Conservation (phyloP, 2,329 filamentous ascomycete species). For the Penicillium occitanis region DNA sequence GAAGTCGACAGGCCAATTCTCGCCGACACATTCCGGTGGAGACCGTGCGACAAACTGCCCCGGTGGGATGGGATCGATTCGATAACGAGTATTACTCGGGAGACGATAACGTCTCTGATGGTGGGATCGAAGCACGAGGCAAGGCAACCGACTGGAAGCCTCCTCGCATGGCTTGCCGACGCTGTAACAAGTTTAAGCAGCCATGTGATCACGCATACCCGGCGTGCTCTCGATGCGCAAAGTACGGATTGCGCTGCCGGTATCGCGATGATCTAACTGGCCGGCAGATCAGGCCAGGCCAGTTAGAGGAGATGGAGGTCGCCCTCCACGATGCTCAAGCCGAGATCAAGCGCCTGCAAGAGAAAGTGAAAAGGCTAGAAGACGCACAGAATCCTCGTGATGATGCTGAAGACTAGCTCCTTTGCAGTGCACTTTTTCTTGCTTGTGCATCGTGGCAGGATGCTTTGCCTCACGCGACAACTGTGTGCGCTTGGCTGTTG, state of each 20-base stretch:
- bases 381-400: neutral
- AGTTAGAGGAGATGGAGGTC: slow-evolving; percentile 14
- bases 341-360: neutral
- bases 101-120: slow-evolving; percentile 16
- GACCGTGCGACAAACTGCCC: slow-evolving; percentile 1
- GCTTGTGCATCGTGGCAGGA: neutral
- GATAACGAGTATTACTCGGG: slow-evolving; percentile 15
- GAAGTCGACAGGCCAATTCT: neutral
- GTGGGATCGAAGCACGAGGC: neutral
- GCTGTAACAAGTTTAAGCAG: slow-evolving; percentile 15
- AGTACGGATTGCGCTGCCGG: neutral
- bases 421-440: neutral
- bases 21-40: neutral
- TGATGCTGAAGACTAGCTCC: neutral
- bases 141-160: slow-evolving; percentile 15
- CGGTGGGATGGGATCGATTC: slow-evolving; percentile 8
- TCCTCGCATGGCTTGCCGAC: slow-evolving; percentile 17
- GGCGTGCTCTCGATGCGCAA: slow-evolving; percentile 5
- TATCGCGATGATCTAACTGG: slow-evolving; percentile 14
- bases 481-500: neutral
- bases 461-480: neutral
- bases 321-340: neutral
- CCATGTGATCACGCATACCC: slow-evolving; percentile 17
- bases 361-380: neutral
- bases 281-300: slow-evolving; percentile 17